Conservation (phyloP, 1,139 yeast species). For the Taphrina deformans region DNA sequence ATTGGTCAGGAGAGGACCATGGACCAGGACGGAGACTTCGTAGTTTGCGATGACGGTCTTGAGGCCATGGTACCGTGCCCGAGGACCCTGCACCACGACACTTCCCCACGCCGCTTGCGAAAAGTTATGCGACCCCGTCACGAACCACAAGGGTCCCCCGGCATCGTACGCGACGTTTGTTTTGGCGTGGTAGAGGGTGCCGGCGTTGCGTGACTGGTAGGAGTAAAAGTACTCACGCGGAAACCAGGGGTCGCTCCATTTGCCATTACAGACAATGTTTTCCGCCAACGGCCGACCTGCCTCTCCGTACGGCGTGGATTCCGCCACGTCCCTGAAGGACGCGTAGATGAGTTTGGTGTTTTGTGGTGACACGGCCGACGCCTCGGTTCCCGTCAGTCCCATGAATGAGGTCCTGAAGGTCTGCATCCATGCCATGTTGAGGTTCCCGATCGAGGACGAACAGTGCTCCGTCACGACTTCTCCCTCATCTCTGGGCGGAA, state of each 20-base stretch:
- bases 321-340: background rate
- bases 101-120: slow-evolving; percentile 9
- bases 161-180: background rate
- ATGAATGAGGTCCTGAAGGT: background rate
- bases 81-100: background rate
- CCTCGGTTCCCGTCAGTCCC: background rate
- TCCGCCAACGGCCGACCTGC: background rate
- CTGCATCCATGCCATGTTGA: background rate
- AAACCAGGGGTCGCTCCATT: background rate
- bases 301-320: background rate
- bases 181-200: slow-evolving; percentile 8
- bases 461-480: background rate
- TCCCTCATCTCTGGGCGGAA: background rate
- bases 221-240: background rate
- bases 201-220: background rate
- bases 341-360: slow-evolving; percentile 16
- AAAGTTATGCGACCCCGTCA: background rate
- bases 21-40: slow-evolving; percentile 11
- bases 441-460: slow-evolving; percentile 1
- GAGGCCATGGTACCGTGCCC: background rate
- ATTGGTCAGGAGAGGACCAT: background rate
- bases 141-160: background rate
- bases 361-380: background rate
- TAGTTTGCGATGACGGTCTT: slow-evolving; percentile 11
- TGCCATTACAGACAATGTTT: slow-evolving; percentile 5